phyloP scores from a whole-genome alignment of 306 rosid species.

The Carpinus viminea region DNA sequence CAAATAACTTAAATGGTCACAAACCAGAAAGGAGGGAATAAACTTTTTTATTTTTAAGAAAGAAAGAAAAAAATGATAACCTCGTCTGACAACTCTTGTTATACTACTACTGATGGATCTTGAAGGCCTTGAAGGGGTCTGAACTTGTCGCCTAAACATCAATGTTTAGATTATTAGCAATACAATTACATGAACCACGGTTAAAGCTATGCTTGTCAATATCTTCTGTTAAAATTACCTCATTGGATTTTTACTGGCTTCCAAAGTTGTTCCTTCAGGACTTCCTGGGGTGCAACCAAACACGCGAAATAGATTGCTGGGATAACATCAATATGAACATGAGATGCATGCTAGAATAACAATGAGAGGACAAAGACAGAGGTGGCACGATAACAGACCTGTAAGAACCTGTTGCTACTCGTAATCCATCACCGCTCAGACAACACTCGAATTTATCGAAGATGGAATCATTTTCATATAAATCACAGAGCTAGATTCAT shows the following conservation, averaged over 20 bases:
- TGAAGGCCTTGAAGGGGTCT: conserved; percentile 90
- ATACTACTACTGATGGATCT: conserved; percentile 91
- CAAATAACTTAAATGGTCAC: not conserved
- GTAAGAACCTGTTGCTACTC: conserved; percentile 94
- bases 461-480: conserved; percentile 95
- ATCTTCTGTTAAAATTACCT: conserved; percentile 47
- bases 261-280: conserved; percentile 82
- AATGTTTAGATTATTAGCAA: conserved; percentile 2
- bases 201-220: not conserved
- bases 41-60: no score
- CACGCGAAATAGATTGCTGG: conserved; percentile 97
- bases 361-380: conserved; percentile 20
- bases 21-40: not conserved
- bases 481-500: conserved; percentile 84
- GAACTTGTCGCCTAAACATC: conserved; percentile 85
- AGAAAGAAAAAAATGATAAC: conserved; percentile 23
- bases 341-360: conserved; percentile 16
- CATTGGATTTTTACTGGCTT: conserved; percentile 98
- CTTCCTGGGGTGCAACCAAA: conserved; percentile 76
- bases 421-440: conserved; percentile 88
- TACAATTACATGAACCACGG: conserved; percentile 12
- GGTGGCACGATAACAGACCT: conserved; percentile 47
- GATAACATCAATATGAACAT: conserved; percentile 33
- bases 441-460: conserved; percentile 98
- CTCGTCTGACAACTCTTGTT: conserved; percentile 93